Conservation (phyloP, 2,329 filamentous ascomycete species). For the Penicillium sp. region DNA sequence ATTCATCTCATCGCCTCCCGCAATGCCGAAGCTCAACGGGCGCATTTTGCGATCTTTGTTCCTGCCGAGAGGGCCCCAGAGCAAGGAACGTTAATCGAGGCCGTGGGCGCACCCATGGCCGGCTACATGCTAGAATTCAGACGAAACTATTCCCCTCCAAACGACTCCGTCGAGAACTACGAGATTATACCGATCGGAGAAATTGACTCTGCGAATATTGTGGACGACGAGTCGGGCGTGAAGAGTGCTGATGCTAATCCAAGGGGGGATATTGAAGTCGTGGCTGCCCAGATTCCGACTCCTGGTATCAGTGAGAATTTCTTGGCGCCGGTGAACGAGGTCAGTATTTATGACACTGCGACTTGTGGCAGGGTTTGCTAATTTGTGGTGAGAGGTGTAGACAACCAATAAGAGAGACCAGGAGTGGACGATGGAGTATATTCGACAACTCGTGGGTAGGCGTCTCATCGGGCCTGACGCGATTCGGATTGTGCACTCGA, state of each 20-base stretch:
- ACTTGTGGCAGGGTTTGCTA: background rate
- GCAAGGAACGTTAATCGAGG: slow-evolving; percentile 33
- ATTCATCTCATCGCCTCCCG: slow-evolving; percentile 30
- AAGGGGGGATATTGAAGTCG: slow-evolving; percentile 27
- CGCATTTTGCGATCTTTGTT: slow-evolving; percentile 35
- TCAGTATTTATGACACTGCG: slow-evolving; percentile 10
- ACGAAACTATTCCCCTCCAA: slow-evolving; percentile 24
- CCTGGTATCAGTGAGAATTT: slow-evolving; percentile 37
- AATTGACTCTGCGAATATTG: slow-evolving; percentile 24
- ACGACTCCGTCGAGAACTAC: slow-evolving; percentile 12
- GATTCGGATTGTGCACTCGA: slow-evolving; percentile 30
- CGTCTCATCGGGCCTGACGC: slow-evolving; percentile 23
- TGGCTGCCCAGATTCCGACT: slow-evolving; percentile 29
- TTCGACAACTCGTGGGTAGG: slow-evolving; percentile 27
- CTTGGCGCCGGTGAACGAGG: slow-evolving; percentile 37
- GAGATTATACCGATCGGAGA: slow-evolving; percentile 24
- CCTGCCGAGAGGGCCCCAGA: slow-evolving; percentile 19
- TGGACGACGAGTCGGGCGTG: slow-evolving; percentile 12
- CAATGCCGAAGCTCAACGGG: slow-evolving; percentile 24
- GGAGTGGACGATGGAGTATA: slow-evolving; percentile 38
- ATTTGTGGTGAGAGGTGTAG: slow-evolving; percentile 13
- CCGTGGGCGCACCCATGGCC: slow-evolving; percentile 34
- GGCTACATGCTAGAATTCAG: slow-evolving; percentile 36
- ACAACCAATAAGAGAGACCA: slow-evolving; percentile 36
- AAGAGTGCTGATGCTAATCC: slow-evolving; percentile 23